Evolutionary conservation across 441 rosid genomes (phyloP), one percentile per base, ranked within the genome.

Genomic region (Theobroma grandiflorum): DNA sequence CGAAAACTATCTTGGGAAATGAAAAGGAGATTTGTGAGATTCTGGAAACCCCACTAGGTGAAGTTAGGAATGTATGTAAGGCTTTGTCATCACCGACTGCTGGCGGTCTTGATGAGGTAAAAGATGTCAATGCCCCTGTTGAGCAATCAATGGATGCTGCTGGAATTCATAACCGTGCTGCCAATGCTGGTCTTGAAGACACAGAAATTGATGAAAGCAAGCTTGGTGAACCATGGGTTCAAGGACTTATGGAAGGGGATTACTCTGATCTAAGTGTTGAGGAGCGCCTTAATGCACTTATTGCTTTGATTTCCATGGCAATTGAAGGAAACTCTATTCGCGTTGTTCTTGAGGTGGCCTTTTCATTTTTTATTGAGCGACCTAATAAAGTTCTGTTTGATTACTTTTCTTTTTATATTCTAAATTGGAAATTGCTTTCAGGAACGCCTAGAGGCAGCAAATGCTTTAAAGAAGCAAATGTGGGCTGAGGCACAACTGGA

Each of bases 401-500:
- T n/a, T 63, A 7, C 7, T 52, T 81, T 45, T 59, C 35, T 52
- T 43, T 74, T 20, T 66, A 57, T 75, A 33, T 8, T 82, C 83
- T 85, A 79, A 85, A 68, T 72, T 70, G 74, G 50, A 47, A 26
- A 59, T 57, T 75, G 9, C 26, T 59, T 83, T 84, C 91, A 95
- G 98, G 98, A 93, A 80, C 95, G 98, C 18, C 82, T 95, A 82
- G 98, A 95, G 86, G 93, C 90, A 49, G 97, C 98, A 38, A 93
- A 84, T 91, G 90, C 93, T 53, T 83, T 95, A 77, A 95, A 93
- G 90, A 95, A 93, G 87, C 98, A 89, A 87, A 92, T 93, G 93
- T 93, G 95, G 97, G 89, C 94, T 4, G 98, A 93, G 84, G 94
- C 89, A 49, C 98, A 95, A 79, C 92, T 93, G n/a, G 98, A 95